phyloP scores from a whole-genome alignment of 768 basidiomycete species.

The Goffeauzyma gilvescens region DNA sequence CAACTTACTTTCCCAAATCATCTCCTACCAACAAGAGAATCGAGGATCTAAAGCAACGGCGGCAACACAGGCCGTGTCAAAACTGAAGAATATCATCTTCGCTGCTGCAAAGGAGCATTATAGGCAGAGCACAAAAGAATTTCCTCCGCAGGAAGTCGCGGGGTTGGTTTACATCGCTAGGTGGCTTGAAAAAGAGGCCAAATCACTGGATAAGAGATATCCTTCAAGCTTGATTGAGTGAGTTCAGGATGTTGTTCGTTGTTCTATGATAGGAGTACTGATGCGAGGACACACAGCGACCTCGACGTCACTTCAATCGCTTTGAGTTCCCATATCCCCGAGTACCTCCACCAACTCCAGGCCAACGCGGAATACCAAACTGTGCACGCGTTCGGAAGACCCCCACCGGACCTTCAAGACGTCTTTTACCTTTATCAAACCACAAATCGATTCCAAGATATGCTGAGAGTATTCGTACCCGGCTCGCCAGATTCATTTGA shows the following conservation, averaged over 20 bases:
- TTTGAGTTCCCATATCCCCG: not conserved
- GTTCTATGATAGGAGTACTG: not conserved
- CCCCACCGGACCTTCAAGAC: constrained; percentile 42
- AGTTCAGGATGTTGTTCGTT: constrained; percentile 19
- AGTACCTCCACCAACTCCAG: not conserved
- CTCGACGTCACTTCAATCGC: constrained; percentile 2
- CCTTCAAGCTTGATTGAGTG: constrained; percentile 64
- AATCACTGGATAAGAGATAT: constrained; percentile 70
- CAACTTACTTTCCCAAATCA: too few species aligned
- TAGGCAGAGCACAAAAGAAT: constrained; percentile 17
- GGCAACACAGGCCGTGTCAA: too few species aligned
- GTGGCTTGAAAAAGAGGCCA: constrained; percentile 71
- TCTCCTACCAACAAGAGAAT: too few species aligned
- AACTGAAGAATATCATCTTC: constrained; percentile 11
- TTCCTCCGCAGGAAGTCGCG: constrained; percentile 35
- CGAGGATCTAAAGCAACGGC: too few species aligned
- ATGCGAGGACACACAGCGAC: not conserved
- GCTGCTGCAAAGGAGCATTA: constrained; percentile 18
- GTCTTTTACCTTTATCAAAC: constrained; percentile 4
- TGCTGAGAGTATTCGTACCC: constrained; percentile 37
- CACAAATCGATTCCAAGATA: constrained; percentile 6
- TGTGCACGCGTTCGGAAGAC: not conserved
- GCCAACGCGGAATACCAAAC: not conserved
- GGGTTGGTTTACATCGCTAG: constrained; percentile 68
- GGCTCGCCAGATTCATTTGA: constrained; percentile 6